Evolutionary conservation across 2,329 filamentous ascomycete genomes (phyloP).

Genomic region (Penicillium sp.): DNA sequence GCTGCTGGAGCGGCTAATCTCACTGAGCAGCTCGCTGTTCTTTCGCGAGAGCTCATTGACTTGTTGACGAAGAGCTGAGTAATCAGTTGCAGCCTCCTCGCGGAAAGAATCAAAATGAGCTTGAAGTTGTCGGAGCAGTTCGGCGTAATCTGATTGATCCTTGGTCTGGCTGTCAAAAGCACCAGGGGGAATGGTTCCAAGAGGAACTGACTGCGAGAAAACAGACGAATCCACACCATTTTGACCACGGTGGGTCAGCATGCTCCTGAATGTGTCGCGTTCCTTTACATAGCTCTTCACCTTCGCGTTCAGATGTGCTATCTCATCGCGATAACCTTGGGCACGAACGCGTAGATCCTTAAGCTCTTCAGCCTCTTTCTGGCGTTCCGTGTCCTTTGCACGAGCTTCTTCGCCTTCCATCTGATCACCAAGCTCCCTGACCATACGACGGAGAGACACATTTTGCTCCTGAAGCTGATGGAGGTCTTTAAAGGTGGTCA

Average conservation of each 20-base stretch:
- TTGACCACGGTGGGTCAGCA: constrained; percentile 71
- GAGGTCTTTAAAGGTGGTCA: constrained; percentile 85
- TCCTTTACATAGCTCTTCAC: constrained; percentile 93
- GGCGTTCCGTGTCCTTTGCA: constrained; percentile 50
- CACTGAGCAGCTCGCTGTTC: constrained; percentile 73
- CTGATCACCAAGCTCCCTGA: constrained; percentile 75
- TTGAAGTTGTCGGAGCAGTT: constrained; percentile 80
- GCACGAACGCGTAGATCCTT: constrained; percentile 66
- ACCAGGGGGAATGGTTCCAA: constrained; percentile 45
- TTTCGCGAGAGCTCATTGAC: constrained; percentile 74
- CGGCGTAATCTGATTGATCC: constrained; percentile 65
- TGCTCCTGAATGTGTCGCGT: constrained; percentile 93
- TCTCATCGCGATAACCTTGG: constrained; percentile 74
- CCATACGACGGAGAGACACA: constrained; percentile 71
- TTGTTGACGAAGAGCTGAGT: constrained; percentile 76
- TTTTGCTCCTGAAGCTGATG: constrained; percentile 84
- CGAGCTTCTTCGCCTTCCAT: constrained; percentile 88
- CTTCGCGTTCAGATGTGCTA: constrained; percentile 71
- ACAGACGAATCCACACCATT: constrained; percentile 55
- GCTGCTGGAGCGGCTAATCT: constrained; percentile 71
- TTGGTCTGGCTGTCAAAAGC: constrained; percentile 41
- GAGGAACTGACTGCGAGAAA: constrained; percentile 65
- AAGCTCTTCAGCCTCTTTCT: constrained; percentile 62
- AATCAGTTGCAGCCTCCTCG: constrained; percentile 75
- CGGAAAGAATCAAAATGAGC: constrained; percentile 84